Conservation (phyloP, 2,329 filamentous ascomycete genomes). For the Colletotrichum somersetense region DNA sequence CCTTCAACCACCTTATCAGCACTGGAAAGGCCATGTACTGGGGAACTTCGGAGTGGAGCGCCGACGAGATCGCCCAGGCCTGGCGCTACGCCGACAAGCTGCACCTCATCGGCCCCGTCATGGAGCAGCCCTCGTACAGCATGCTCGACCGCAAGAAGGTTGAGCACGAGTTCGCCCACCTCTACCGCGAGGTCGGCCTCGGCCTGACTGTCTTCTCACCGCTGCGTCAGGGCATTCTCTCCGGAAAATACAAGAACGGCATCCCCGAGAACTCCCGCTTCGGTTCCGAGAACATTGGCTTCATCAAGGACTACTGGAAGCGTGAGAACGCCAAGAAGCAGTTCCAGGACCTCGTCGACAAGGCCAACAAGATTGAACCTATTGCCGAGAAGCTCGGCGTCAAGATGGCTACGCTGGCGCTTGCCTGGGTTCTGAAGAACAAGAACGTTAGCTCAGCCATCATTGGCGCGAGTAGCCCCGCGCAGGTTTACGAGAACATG, state of each 20-base stretch:
- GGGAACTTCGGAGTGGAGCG: slow-evolving; percentile 77
- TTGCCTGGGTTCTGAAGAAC: slow-evolving; percentile 74
- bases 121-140: slow-evolving; percentile 78
- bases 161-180: slow-evolving; percentile 71
- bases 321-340: slow-evolving; percentile 60
- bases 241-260: slow-evolving; percentile 76
- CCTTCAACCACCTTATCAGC: slow-evolving; percentile 78
- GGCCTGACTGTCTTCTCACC: slow-evolving; percentile 75
- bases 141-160: slow-evolving; percentile 72
- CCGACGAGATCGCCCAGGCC: slow-evolving; percentile 74
- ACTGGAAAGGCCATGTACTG: slow-evolving; percentile 78
- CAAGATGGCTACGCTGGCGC: slow-evolving; percentile 66
- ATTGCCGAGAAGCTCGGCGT: slow-evolving; percentile 75
- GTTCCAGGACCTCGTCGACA: slow-evolving; percentile 69
- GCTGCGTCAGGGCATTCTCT: slow-evolving; percentile 68
- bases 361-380: slow-evolving; percentile 70
- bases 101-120: slow-evolving; percentile 71
- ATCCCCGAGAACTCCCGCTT: slow-evolving; percentile 72
- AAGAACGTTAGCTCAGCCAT: slow-evolving; percentile 72
- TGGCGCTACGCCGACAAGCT: slow-evolving; percentile 72
- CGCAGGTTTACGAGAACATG: slow-evolving; percentile 72
- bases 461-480: slow-evolving; percentile 68
- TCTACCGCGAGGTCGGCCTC: slow-evolving; percentile 71
- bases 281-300: slow-evolving; percentile 67
- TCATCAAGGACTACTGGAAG: slow-evolving; percentile 66